Evolutionary conservation across 805 yeast species (phyloP), one percentile per base, ranked within the genome.

Genomic region (Ogataea pilisensis): DNA sequence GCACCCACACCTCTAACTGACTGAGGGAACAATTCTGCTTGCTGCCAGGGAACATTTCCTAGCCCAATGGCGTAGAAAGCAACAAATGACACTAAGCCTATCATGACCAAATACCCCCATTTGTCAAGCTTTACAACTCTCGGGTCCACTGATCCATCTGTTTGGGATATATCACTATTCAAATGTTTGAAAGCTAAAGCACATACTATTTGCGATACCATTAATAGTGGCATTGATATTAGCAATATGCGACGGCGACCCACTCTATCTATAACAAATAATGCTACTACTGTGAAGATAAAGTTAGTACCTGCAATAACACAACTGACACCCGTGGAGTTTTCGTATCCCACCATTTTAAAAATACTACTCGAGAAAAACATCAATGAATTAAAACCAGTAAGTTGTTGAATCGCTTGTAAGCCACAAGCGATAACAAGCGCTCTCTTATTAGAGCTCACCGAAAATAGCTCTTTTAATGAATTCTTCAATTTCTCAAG

Each of bases 371-470:
- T 65, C 49, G 77, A 70, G 49, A 75, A 75, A 56, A 73, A 75
- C 80, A 75, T 75, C 51, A 75, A 62, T 8, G 80, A 73, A 58
- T 75, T 75, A 60, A 75, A 75, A 4, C 81, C 81, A 16, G 78
- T 74, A 46, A 75, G 70, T 51, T 75, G 81, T 55, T 75, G 81
- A 43, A 70, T 66, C 19, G 77, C 79, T 50, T 75, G 80, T 41
- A 75, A 64, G 11, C 80, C 80, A 61, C 80, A 75, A 2, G 74
- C 80, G 43, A 75, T 80, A 26, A 90, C 69, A 46, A 93, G 73
- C 5, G 96, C 98, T 57, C 98, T 79, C 45, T 87, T 78, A 63
- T 91, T 90, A 1, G 95, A 82, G 30, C 87, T 86, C 29, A 73
- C 75, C 1, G 66, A 64, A 60, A 85, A 91, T 51, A 84, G 69